Evolutionary conservation across 2,329 filamentous ascomycete species (phyloP).

Genomic region (Colletotrichum tropicale): DNA sequence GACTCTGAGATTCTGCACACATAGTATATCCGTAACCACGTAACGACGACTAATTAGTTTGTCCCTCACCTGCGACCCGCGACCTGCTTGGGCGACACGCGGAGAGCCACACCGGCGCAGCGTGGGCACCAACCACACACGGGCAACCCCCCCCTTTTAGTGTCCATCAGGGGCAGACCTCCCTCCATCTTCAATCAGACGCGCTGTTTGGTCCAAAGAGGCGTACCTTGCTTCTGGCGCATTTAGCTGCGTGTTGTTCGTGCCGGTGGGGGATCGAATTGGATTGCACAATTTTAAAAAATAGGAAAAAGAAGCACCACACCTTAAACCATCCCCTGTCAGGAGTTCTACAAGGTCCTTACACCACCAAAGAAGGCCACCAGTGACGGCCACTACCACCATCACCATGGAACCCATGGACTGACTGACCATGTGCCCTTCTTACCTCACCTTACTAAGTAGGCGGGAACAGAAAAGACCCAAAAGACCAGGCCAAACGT

Average conservation of each 20-base stretch:
- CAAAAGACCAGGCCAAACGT: constrained; percentile 12
- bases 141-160: neutral
- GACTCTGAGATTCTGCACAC: neutral
- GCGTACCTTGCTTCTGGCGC: constrained; percentile 8
- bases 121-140: neutral
- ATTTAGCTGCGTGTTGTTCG: neutral
- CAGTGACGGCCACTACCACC: neutral
- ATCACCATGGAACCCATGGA: neutral
- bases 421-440: neutral
- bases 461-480: neutral
- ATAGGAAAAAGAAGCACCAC: constrained; percentile 8
- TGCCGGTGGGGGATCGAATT: constrained; percentile 4
- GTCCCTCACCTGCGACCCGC: neutral
- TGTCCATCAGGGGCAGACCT: neutral
- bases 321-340: constrained; percentile 7
- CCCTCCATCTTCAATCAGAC: constrained; percentile 11
- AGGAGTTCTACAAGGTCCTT: neutral
- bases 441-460: neutral
- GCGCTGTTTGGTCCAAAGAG: constrained; percentile 4
- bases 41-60: neutral
- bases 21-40: constrained; percentile 2
- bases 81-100: neutral
- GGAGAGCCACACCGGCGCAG: neutral
- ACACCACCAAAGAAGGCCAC: neutral
- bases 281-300: constrained; percentile 17